Conservation (phyloP, 208 protist genomes). For the Naegleria lovaniensis region DNA sequence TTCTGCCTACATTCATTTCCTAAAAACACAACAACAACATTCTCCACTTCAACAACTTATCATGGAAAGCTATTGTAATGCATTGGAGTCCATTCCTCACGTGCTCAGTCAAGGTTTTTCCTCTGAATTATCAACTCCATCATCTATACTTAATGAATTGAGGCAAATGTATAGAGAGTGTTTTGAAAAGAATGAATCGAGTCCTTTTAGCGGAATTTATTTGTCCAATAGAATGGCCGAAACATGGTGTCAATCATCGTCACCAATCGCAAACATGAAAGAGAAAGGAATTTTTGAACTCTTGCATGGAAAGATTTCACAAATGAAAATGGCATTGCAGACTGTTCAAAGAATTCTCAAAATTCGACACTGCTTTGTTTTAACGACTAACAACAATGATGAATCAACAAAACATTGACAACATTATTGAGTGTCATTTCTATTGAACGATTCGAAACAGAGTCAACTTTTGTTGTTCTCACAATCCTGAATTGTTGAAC, state of each 20-base stretch:
- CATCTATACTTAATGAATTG: background rate
- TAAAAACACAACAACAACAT: background rate
- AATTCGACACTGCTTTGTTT: background rate
- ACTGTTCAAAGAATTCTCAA: background rate
- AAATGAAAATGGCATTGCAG: background rate
- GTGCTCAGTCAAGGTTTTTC: background rate
- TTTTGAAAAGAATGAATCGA: background rate
- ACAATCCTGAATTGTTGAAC: too few relatives aligned
- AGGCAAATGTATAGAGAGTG: background rate
- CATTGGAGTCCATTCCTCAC: background rate
- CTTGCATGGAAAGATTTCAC: background rate
- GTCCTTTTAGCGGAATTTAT: background rate
- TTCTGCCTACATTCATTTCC: background rate
- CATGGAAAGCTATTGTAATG: background rate
- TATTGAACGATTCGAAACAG: too few relatives aligned
- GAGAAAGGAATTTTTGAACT: background rate
- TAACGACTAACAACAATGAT: background rate
- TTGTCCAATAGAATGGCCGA: background rate
- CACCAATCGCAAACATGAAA: background rate
- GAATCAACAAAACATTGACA: background rate
- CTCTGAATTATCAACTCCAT: background rate
- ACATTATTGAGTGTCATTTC: too few relatives aligned
- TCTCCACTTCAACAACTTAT: background rate
- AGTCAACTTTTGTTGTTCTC: too few relatives aligned
- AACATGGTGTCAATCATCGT: too few relatives aligned